Conservation (phyloP, 129 eudicot species). For the Sambucus nigra region DNA sequence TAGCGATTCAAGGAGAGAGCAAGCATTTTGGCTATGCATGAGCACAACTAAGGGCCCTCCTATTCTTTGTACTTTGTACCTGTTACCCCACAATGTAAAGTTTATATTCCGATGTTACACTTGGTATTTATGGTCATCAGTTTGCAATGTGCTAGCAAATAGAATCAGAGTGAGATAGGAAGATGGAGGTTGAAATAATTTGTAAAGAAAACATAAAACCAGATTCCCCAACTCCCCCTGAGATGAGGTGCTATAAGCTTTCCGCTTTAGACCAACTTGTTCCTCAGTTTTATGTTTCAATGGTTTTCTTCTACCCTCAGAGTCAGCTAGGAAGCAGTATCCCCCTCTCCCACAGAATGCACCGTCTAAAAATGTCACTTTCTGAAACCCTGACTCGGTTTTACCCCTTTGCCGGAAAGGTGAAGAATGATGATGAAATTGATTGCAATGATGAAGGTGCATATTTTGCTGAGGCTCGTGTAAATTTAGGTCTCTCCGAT, state of each 20-base stretch:
- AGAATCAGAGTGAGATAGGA: not conserved
- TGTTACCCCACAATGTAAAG: no score
- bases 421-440: not conserved
- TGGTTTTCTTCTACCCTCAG: not conserved
- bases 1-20: no score
- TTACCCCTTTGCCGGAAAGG: slow-evolving; percentile 11
- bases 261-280: not conserved
- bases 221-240: not conserved
- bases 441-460: slow-evolving; percentile 9
- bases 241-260: slow-evolving; percentile 2
- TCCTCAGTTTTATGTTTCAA: not conserved
- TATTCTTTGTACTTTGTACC: no score
- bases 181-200: not conserved
- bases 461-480: slow-evolving; percentile 1
- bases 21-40: no score
- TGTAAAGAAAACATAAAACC: slow-evolving; percentile 1
- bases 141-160: no score
- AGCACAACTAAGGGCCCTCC: no score
- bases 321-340: not conserved
- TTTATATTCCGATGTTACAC: no score
- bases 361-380: not conserved
- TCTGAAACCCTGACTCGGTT: not conserved
- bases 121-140: no score
- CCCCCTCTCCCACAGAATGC: no score
- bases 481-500: not conserved